Base-by-base conservation (phyloP, 495 filamentous ascomycete species). In the Penicillium waksmanii region DNA sequence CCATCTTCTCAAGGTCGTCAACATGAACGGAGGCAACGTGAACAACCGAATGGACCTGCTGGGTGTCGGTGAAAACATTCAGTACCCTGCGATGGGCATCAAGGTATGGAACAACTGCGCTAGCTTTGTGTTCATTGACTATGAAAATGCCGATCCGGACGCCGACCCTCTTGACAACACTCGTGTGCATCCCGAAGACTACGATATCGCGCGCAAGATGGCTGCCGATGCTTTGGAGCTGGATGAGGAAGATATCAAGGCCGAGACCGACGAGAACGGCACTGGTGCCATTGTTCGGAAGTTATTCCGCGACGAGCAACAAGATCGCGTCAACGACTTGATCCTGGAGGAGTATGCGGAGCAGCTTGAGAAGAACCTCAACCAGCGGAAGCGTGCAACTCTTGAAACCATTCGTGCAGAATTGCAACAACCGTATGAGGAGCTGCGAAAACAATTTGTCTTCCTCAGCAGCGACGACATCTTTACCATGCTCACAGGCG, bases 201-300 rank as follows among this genome's bases (percentile, higher is more conserved):
- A 98, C 71, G 95, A 98, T 52, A 83, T 98, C 44, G 95, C 91
- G 18, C 88, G 93, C 53, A 98, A 98, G 73, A 97, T 98, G 88
- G 96, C 95, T 21, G 95, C 96, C 13, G 95, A 98, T 80, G 96
- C 95, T 43, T 78, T 98, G 46, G 93, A 96, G 69, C 75, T 97
- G 63, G 96, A 98, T 66, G 95, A 98, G 72, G 95, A 98, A 74
- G 95, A 98, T 69, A 90, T 98, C 72, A 94, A 96, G 73, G 92
- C 90, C 1, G 94, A 98, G 74, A 87, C 87, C 7, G 89, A 95
- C 62, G 91, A 96, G 66, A 89, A 91, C 53, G 95, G 95, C 1
- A 80, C 87, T 0, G 91, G 90, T 35, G 95, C 93, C 8, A 90
- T 98, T 58, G 91, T 98, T 55, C 89, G 94, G 56, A 93, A 92